Percentiles rank a stretch among this genome's conserved stretches.
Evolutionary conservation across 2,329 filamentous ascomycete genomes (phyloP).

Genomic region (Sclerotinia minor): DNA sequence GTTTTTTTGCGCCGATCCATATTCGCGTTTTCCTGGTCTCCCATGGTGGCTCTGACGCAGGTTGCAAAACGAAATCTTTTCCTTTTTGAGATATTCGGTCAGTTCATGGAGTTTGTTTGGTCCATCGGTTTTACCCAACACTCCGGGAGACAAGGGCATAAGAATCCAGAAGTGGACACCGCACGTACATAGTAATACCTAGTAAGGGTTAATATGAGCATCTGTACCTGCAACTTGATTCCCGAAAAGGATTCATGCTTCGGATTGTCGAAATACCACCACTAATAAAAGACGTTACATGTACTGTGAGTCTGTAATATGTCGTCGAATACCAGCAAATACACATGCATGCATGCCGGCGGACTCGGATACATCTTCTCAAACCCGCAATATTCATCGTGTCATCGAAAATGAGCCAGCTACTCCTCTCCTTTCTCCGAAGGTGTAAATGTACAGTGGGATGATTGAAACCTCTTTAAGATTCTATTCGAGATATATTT

Average conservation of each 20-base stretch:
- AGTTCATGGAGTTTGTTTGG: conserved; percentile 1
- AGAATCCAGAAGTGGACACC: conserved; percentile 23
- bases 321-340: background rate
- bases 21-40: background rate
- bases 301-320: background rate
- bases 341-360: background rate
- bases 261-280: conserved; percentile 18
- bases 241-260: conserved; percentile 4
- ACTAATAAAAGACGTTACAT: conserved; percentile 4
- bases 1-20: background rate
- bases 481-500: background rate
- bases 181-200: conserved; percentile 3
- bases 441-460: background rate
- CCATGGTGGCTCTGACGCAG: background rate
- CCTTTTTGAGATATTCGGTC: background rate
- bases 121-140: conserved; percentile 11
- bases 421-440: background rate
- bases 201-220: conserved; percentile 7
- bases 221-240: conserved; percentile 21
- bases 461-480: background rate
- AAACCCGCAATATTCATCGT: background rate
- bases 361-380: background rate
- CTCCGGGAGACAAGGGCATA: conserved; percentile 19
- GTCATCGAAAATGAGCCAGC: background rate
- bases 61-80: too few relatives aligned